Percentiles rank a stretch among this genome's conserved stretches.
Evolutionary conservation across 2,329 filamentous ascomycete genomes (phyloP).

Genomic region (Berkeleyomyces basicola): DNA sequence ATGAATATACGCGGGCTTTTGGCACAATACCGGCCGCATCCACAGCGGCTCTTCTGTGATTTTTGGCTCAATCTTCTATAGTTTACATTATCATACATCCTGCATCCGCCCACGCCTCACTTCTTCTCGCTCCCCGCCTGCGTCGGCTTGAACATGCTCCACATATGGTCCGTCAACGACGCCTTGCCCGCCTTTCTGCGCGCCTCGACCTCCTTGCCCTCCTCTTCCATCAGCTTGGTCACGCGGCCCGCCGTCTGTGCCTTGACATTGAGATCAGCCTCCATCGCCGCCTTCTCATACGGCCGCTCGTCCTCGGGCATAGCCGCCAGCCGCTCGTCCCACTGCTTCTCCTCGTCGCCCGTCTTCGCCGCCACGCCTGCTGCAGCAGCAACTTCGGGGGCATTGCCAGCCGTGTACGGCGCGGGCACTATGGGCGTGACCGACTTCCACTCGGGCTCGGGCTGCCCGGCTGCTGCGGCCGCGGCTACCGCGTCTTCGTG

Average conservation of each 20-base stretch:
- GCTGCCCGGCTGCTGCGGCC: slow-evolving; percentile 45
- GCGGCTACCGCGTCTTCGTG: slow-evolving; percentile 63
- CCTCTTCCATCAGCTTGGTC: slow-evolving; percentile 36
- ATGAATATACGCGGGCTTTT: neutral
- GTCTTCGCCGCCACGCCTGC: slow-evolving; percentile 17
- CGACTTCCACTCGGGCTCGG: slow-evolving; percentile 42
- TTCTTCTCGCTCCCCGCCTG: neutral
- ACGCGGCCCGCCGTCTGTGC: slow-evolving; percentile 41
- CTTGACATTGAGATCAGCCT: slow-evolving; percentile 44
- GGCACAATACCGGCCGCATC: neutral
- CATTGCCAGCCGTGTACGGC: neutral
- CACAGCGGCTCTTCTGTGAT: neutral
- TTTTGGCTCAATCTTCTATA: neutral
- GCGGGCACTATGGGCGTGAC: slow-evolving; percentile 26
- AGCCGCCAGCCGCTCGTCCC: slow-evolving; percentile 40
- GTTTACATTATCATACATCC: neutral
- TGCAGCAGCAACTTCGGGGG: neutral
- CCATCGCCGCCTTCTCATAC: slow-evolving; percentile 46
- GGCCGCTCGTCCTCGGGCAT: slow-evolving; percentile 40
- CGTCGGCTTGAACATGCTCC: slow-evolving; percentile 18
- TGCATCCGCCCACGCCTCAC: neutral
- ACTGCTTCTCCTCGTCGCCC: slow-evolving; percentile 29
- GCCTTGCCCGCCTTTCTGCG: slow-evolving; percentile 40
- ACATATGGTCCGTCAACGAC: slow-evolving; percentile 27
- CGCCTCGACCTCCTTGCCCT: slow-evolving; percentile 35